These are phyloP conservation scores for Hygrophorus pudorinus DNA, from an alignment of 768 basidiomycete species.

Conservation along the genomic window DNA sequence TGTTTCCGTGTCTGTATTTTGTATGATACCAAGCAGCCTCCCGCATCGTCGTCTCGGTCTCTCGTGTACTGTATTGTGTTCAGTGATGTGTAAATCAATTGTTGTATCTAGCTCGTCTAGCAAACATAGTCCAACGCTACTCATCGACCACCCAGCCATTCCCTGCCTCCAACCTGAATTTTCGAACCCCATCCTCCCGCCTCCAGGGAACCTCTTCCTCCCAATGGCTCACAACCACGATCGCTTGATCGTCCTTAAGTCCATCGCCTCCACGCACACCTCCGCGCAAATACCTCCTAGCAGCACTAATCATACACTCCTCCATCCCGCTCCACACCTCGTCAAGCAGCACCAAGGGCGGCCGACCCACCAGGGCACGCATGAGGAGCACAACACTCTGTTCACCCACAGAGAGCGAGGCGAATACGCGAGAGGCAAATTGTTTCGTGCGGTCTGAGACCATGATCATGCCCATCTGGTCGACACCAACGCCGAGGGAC, in stretches of 20 bases:
- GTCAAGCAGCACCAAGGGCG: slow-evolving; percentile 74
- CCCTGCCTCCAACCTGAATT: slow-evolving; percentile 24
- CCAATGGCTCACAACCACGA: slow-evolving; percentile 85
- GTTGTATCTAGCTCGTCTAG: too few relatives aligned
- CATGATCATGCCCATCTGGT: not conserved
- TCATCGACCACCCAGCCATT: slow-evolving; percentile 11
- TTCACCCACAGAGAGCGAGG: slow-evolving; percentile 57
- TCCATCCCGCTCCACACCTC: slow-evolving; percentile 96
- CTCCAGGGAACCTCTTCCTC: slow-evolving; percentile 88
- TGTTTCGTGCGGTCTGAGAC: slow-evolving; percentile 14
- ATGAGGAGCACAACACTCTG: slow-evolving; percentile 78
- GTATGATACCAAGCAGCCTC: slow-evolving; percentile 7
- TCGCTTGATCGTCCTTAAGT: slow-evolving; percentile 52
- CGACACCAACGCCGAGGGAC: not conserved
- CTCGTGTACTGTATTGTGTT: too few relatives aligned
- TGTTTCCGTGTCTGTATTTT: not conserved
- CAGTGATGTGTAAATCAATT: too few relatives aligned
- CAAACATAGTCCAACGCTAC: too few relatives aligned
- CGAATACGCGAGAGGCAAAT: slow-evolving; percentile 48
- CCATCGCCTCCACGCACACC: slow-evolving; percentile 27
- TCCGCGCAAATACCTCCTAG: slow-evolving; percentile 49
- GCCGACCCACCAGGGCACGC: slow-evolving; percentile 71
- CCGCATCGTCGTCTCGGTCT: too few relatives aligned
- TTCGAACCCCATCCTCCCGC: slow-evolving; percentile 38
- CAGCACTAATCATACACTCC: slow-evolving; percentile 58